Base-by-base conservation (phyloP, 2,329 filamentous ascomycete species). In the Neonectria faginata region DNA sequence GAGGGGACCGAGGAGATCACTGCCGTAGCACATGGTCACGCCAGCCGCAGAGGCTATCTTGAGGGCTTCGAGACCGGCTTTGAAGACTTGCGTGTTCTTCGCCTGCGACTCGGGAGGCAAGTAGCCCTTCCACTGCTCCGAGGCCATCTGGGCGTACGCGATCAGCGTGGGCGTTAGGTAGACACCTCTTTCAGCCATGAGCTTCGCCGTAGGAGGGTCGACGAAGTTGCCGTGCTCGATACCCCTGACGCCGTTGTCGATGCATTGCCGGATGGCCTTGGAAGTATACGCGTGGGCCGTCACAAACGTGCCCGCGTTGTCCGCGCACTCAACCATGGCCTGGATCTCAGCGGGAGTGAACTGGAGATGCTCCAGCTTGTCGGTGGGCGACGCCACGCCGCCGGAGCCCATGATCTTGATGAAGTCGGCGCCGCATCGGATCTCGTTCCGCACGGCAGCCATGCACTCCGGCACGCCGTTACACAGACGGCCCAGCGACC, bases 381-480 rank as follows among this genome's bases (percentile, higher is more conserved):
- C 87, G 0, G 85, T 86, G 0, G 85, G 85, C 14, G 80, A 84
- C 0, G 83, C 80, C 1, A 89, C 86, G 14, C 87, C 87, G 0
- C 87, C 86, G 4, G 82, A 82, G 2, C 79, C 80, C 86, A 89
- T 89, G 67, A 89, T 86, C 73, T 89, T 89, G 75, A 89, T 83
- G 67, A 89, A 89, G 70, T 89, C 85, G 1, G 85, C 83, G 2
- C 87, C 87, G 16, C 77, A 79, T 0, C 86, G 79, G 0, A 89
- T 72, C 72, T 89, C 83, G 57, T 88, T 85, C 1, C 87, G 80
- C 0, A 83, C 82, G 11, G 78, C 82, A 25, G 81, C 80, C 57
- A 86, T 78, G 68, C 87, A 88, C 53, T 85, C 83, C 0, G 84
- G 78, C 1, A 86, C 84, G 3, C 86, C 85, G 69, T 88, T 84